Evolutionary conservation across 2,329 filamentous ascomycete species (phyloP), one percentile per base, ranked within the genome.

Genomic region (Fusarium nelsonii): DNA sequence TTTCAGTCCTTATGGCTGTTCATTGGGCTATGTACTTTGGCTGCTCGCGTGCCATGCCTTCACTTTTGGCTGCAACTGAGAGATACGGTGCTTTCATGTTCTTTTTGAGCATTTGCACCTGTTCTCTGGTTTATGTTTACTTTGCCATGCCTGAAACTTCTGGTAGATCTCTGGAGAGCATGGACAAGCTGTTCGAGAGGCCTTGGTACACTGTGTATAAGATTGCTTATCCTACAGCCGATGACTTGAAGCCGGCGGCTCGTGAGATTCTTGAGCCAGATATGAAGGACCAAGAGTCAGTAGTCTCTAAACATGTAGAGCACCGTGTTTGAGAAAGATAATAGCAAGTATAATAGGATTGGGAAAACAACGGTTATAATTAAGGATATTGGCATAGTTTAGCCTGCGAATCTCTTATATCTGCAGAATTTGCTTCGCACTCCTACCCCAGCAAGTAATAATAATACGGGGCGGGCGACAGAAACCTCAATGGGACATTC

Each of bases 1-100:
- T 80, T 0, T 80, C 81, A 1, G 73, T 83, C 8, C 71, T 81
- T 5, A 83, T 83, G 81, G 80, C 78, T 16, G 78, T 83, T 30
- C 81, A 84, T 26, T 84, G 76, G 76, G 75, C 73, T 0, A 75
- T 76, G 26, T 78, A 79, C 54, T 79, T 78, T 43, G 77, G 76
- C 1, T 77, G 76, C 40, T 78, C 77, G 0, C 71, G 73, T 0
- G 75, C 78, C 2, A 79, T 79, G 76, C 78, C 76, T 2, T 77
- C 75, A 1, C 70, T 79, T 2, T 45, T 79, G 10, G 75, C 74
- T 4, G 76, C 76, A 0, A 79, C 76, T 0, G 52, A 78, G 4
- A 67, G 75, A 2, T 78, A 73, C 8, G 76, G 76, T 1, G 74
- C 76, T 4, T 78, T 78, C 18, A 65, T 74, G 23, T 77, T 78